Base-by-base conservation (phyloP, 225 moss, liverwort and hornwort genomes). In the Sphagnum tenellum region DNA sequence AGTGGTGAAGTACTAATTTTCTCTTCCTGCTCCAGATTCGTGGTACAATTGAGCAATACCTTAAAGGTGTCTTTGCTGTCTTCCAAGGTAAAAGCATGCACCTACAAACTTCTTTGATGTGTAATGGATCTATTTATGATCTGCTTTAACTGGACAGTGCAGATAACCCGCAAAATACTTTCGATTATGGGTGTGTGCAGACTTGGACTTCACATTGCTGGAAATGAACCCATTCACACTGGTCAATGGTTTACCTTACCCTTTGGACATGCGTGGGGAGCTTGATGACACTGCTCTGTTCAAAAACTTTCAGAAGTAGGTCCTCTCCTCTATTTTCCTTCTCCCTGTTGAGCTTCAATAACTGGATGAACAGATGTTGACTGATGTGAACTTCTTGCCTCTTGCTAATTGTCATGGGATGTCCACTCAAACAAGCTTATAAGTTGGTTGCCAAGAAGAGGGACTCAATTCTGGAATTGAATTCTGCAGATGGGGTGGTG, bases 191-290 rank as follows among this genome's bases (percentile, higher is more conserved):
- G 49, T 8, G 54, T 64, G 57, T 44, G 60, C 87, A 95, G 95
- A 95, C 60, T 79, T 95, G 79, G 95, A 95, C 72, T 95, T 95
- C 68, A 95, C 95, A 56, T 72, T 95, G 58, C 73, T 95, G 79
- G 95, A 95, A 74, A 95, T 95, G 95, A 95, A 95, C 70, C 95
- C 95, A 48, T 95, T 95, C 60, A 89, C 95, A 59, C 59, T 95
- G 29, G 86, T 95, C 58, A 88, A 95, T 46, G 84, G 79, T 12
- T 53, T 73, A 55, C 89, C 95, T 46, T 89, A 82, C 54, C 95
- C 95, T 10, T 78, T 95, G 73, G 95, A 95, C 74, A 95, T 95
- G 95, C 89, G 95, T 48, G 95, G 95, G 52, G 95, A 95, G 78
- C 79, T 95, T 6, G 95, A 95, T 73, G 95, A 95, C 78, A 95